Percentiles rank a stretch among this genome's conserved stretches.
These are phyloP conservation scores for Melanogaster broomeanus DNA, from an alignment of 768 basidiomycete species.

Conservation along the genomic window DNA sequence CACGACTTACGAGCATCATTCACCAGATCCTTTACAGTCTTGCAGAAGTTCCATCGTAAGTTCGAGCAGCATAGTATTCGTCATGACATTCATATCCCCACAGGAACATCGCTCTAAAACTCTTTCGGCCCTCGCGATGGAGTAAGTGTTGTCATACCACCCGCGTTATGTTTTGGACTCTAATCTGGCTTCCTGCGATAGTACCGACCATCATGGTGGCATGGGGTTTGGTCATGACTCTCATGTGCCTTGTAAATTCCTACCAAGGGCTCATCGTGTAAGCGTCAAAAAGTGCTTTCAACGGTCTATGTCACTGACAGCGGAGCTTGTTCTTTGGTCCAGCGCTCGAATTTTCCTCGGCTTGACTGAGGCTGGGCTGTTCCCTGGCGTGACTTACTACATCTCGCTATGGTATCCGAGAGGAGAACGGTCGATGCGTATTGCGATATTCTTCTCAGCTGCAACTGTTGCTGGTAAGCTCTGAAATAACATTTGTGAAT, in stretches of 20 bases:
- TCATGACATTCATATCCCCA: constrained; percentile 1
- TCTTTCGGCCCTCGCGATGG: constrained; percentile 38
- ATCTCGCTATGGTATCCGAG: constrained; percentile 63
- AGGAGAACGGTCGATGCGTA: constrained; percentile 55
- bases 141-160: constrained; percentile 22
- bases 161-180: not conserved
- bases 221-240: constrained; percentile 41
- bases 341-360: constrained; percentile 47
- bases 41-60: constrained; percentile 41
- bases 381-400: constrained; percentile 43
- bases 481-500: not conserved
- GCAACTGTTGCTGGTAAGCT: constrained; percentile 51
- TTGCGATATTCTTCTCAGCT: constrained; percentile 66
- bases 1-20: not conserved
- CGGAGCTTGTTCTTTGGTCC: not conserved
- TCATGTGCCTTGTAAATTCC: constrained; percentile 40
- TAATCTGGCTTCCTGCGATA: constrained; percentile 20
- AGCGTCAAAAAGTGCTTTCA: constrained; percentile 7
- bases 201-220: constrained; percentile 41
- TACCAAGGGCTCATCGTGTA: constrained; percentile 33
- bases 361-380: constrained; percentile 47
- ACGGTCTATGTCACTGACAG: not conserved
- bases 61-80: not conserved
- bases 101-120: constrained; percentile 40
- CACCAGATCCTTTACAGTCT: constrained; percentile 38